Conservation (phyloP, 768 basidiomycete species). For the Trametes coccinea region DNA sequence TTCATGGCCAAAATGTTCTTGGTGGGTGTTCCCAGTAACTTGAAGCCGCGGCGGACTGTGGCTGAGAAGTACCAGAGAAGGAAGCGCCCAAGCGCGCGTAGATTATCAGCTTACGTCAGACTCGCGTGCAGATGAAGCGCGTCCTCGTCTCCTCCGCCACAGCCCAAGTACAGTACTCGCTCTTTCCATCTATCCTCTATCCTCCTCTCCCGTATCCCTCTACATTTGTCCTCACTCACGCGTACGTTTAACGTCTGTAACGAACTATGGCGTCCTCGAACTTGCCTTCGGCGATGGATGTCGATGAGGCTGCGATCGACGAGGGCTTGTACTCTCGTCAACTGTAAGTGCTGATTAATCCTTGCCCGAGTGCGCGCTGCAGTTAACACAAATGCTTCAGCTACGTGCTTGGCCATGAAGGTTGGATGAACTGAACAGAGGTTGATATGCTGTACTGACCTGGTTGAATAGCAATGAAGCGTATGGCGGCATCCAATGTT, state of each 20-base stretch:
- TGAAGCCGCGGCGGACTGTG: no score
- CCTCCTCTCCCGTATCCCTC: constrained; percentile 8
- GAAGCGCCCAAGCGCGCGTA: constrained; percentile 2
- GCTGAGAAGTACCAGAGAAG: no score
- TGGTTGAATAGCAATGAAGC: constrained; percentile 87
- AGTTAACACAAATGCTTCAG: constrained; percentile 40
- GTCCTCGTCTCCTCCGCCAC: constrained; percentile 9
- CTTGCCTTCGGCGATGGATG: constrained; percentile 64
- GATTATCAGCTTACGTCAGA: constrained; percentile 19
- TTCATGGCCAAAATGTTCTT: constrained; percentile 60
- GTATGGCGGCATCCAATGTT: constrained; percentile 95
- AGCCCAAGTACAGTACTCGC: constrained; percentile 10
- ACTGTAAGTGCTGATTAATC: constrained; percentile 57
- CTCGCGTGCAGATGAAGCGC: constrained; percentile 21
- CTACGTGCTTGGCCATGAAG: constrained; percentile 97
- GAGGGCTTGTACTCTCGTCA: constrained; percentile 94
- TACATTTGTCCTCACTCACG: constrained; percentile 2
- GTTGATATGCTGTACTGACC: neutral
- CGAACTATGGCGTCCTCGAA: constrained; percentile 41
- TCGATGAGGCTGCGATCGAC: constrained; percentile 87
- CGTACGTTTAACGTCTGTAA: constrained; percentile 4
- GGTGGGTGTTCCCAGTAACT: no score
- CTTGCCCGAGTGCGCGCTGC: neutral
- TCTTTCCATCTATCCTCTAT: constrained; percentile 8
- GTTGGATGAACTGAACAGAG: constrained; percentile 39